phyloP scores from a whole-genome alignment of 805 yeast species.

The Lachancea lanzarotensis region DNA sequence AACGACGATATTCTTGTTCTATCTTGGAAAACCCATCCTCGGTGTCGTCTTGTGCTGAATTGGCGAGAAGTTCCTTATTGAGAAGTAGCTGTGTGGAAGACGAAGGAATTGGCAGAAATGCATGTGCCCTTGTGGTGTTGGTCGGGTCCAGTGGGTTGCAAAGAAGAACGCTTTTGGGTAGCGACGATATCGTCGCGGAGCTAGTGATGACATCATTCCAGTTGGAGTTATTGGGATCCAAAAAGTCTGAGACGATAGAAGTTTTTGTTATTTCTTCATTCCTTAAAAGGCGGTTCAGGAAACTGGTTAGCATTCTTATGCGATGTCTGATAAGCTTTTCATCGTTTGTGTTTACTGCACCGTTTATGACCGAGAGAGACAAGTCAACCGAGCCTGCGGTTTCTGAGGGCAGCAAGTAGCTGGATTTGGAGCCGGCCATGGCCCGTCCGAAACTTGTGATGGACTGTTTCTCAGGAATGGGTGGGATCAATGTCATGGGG shows the following conservation, averaged over 20 bases:
- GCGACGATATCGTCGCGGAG: conserved; percentile 29
- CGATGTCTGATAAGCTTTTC: conserved; percentile 33
- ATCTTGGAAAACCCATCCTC: conserved; percentile 22
- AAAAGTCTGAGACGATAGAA: conserved; percentile 28
- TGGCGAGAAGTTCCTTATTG: conserved; percentile 14
- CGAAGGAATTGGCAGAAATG: conserved; percentile 28
- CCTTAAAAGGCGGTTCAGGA: conserved; percentile 26
- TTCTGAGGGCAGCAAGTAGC: conserved; percentile 26
- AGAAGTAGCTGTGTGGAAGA: conserved; percentile 20
- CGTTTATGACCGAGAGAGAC: conserved; percentile 28
- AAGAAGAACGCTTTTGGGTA: conserved; percentile 29
- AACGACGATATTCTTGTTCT: conserved; percentile 27
- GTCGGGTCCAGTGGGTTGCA: conserved; percentile 34
- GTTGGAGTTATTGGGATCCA: conserved; percentile 30
- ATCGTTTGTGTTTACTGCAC: conserved; percentile 25
- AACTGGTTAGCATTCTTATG: conserved; percentile 30
- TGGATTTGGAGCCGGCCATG: conserved; percentile 26
- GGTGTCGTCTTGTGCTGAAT: conserved; percentile 5
- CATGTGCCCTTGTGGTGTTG: conserved; percentile 30
- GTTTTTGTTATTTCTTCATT: conserved; percentile 27
- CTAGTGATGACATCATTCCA: conserved; percentile 32
- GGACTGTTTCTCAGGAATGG: conserved; percentile 81
- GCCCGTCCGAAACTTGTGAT: conserved; percentile 30
- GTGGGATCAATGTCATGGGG: conserved; percentile 81
- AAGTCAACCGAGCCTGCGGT: conserved; percentile 28